Evolutionary conservation across 768 basidiomycete species (phyloP), one percentile per base, ranked within the genome.

Genomic region (Amanita exitialis): DNA sequence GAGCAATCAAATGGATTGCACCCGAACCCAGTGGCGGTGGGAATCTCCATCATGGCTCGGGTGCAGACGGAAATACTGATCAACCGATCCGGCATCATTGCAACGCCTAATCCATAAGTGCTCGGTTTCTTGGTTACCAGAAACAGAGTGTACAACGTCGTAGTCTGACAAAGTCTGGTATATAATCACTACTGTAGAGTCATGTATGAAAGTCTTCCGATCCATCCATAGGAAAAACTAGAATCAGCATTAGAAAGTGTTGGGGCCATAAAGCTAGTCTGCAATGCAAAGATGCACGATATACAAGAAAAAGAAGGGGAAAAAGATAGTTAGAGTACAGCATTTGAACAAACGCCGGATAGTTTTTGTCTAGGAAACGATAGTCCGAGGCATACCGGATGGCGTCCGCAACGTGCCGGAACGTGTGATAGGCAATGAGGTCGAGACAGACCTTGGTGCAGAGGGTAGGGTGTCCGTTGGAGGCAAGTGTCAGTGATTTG

Each of bases 401-500:
- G 50, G 16, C 23, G 50, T 36, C 10, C 42, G 41, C 20, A 44
- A 18, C 23, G 20, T 28, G 23, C 42, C 34, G 3, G 42, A 6
- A 15, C 50, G 50, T 18, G 23, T 15, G 16, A 35, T 15, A 9
- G 50, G 50, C 21, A 51, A 38, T 18, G 50, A 34, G 9, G 50
- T 35, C 15, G 50, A 44, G 1, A 27, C 13, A 15, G 50, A 51
- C 34, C 50, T 44, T 35, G 42, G n/a, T 34, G 34, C 15, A 18
- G 50, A 21, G 3, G 32, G 9, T 5, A 6, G 34, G 16, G 16
- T 27, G 23, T 1, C 25, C 21, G 39, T 36, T 35, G 49, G 15
- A 21, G 41, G 18, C 32, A 32, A 51, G 41, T 20, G 50, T 37
- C 13, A 51, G 34, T 27, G 50, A 51, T 41, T 44, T 51, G 42